These are phyloP conservation scores for Saksenaea vasiformis DNA, from an alignment of 371 early-diverging fungal genomes.

Conservation along the genomic window DNA sequence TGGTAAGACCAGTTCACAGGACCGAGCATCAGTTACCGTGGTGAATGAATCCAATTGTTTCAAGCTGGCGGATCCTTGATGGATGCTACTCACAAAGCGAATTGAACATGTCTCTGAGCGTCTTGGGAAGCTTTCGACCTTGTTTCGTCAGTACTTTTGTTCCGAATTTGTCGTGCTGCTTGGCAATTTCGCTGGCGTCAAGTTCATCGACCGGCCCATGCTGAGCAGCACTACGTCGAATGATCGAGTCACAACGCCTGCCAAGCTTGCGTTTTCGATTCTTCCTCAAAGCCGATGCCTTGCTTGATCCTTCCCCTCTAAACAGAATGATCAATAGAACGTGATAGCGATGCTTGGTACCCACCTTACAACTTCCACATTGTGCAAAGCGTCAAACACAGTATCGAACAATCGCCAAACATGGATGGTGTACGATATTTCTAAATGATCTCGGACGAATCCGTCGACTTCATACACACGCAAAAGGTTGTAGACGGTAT, in stretches of 20 bases:
- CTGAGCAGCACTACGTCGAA: background rate
- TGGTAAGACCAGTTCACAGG: too few species aligned
- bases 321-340: background rate
- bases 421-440: background rate
- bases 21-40: too few species aligned
- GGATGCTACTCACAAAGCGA: too few species aligned
- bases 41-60: too few species aligned
- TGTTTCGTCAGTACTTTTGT: too few species aligned
- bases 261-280: background rate
- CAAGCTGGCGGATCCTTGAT: too few species aligned
- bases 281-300: background rate
- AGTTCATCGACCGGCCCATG: background rate
- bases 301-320: background rate
- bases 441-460: background rate
- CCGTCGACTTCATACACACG: slow-evolving; percentile 7
- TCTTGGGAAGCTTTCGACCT: too few species aligned
- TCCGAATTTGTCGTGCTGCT: too few species aligned
- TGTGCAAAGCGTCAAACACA: background rate
- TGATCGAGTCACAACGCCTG: background rate
- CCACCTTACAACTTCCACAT: background rate
- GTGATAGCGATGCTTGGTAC: background rate
- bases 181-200: background rate
- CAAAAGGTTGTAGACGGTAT: slow-evolving; percentile 5
- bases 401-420: slow-evolving; percentile 2
- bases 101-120: too few species aligned